Percentiles rank a stretch among this genome's conserved stretches.
Conservation (phyloP, 164 flowering plant genomes). For the Sextonia rubra region DNA sequence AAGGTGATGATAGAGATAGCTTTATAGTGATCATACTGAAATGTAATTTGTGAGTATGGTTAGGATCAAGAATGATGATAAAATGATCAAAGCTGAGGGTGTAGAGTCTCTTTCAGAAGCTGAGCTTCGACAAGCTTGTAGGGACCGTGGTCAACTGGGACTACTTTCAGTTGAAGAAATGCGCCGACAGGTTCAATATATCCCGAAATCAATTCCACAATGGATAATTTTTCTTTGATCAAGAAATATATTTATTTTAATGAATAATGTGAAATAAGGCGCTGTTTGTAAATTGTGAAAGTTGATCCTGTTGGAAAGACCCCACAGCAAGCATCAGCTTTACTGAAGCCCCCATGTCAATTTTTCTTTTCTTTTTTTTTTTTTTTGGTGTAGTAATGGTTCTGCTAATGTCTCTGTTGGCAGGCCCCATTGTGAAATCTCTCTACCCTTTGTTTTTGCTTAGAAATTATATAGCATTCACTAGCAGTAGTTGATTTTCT, state of each 20-base stretch:
- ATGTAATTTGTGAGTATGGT: slow-evolving; percentile 3
- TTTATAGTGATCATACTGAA: background rate
- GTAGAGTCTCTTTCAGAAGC: slow-evolving; percentile 90
- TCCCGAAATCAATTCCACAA: background rate
- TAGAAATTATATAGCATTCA: background rate
- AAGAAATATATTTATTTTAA: background rate
- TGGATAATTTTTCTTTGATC: background rate
- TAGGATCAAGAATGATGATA: slow-evolving; percentile 94
- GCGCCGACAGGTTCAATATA: slow-evolving; percentile 70
- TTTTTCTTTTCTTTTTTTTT: no score
- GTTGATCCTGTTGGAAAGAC: no score
- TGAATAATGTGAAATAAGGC: no score
- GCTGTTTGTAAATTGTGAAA: no score
- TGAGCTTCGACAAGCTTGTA: slow-evolving; percentile 92
- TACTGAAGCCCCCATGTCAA: no score
- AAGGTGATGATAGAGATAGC: no score
- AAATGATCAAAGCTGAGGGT: slow-evolving; percentile 87
- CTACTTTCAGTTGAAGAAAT: slow-evolving; percentile 87
- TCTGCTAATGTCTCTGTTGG: background rate
- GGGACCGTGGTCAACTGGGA: slow-evolving; percentile 92
- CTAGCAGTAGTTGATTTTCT: background rate
- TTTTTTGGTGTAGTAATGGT: background rate
- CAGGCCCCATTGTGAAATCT: background rate
- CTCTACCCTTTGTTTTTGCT: background rate
- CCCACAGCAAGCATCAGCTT: no score